A percentile compares a stretch with the other conserved stretches of the same genome.
Evolutionary conservation across 2,329 filamentous ascomycete species (phyloP).

Genomic region (Aureobasidium pullulans): DNA sequence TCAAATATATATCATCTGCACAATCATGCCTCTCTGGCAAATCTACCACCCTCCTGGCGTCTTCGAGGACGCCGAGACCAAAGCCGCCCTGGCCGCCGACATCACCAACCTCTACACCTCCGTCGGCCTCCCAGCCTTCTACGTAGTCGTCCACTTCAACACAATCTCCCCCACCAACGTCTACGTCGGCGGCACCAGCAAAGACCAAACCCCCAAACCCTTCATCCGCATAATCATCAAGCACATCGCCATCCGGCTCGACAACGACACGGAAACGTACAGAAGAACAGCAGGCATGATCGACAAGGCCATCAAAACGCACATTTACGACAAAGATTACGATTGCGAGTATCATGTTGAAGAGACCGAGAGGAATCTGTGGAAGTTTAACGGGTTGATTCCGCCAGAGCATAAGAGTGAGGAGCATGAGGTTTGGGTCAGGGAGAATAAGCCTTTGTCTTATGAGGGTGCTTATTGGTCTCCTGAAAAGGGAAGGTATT

Average conservation of each 20-base stretch:
- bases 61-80: conserved; percentile 26
- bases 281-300: conserved; percentile 21
- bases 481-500: background rate
- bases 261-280: conserved; percentile 17
- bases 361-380: conserved; percentile 37
- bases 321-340: conserved; percentile 35
- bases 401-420: conserved; percentile 31
- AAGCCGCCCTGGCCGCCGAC: conserved; percentile 27
- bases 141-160: conserved; percentile 37
- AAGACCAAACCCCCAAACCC: conserved; percentile 19
- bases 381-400: conserved; percentile 37
- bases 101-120: conserved; percentile 36
- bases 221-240: conserved; percentile 32
- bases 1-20: background rate
- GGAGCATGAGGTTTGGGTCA: conserved; percentile 30
- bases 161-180: conserved; percentile 21
- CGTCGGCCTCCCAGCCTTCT: conserved; percentile 36
- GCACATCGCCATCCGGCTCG: conserved; percentile 26
- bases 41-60: conserved; percentile 34
- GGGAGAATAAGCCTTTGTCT: conserved; percentile 19
- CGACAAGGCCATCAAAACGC: conserved; percentile 32
- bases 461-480: conserved; percentile 19
- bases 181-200: conserved; percentile 28
- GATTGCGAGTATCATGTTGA: conserved; percentile 39
- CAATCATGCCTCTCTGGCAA: conserved; percentile 37